These are phyloP conservation scores for Collybia nuda DNA, from an alignment of 768 basidiomycete species.

Conservation along the genomic window DNA sequence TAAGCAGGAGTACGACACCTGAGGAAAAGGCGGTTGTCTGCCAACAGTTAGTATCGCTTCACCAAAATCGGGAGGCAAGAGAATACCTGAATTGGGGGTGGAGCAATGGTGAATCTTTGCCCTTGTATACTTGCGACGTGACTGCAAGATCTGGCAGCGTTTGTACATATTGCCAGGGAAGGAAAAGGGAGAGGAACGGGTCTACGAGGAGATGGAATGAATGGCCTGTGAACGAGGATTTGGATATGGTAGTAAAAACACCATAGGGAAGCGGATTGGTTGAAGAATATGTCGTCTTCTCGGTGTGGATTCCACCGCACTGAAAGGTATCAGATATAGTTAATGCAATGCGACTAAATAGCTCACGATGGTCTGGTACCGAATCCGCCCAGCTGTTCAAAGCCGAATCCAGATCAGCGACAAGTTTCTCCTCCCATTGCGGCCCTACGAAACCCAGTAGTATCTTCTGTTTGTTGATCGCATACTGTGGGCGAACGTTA, in stretches of 20 bases:
- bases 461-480: slow-evolving; percentile 75
- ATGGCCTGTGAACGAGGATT: slow-evolving; percentile 77
- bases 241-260: slow-evolving; percentile 54
- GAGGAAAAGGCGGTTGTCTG: slow-evolving; percentile 44
- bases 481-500: slow-evolving; percentile 50
- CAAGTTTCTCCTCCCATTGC: slow-evolving; percentile 66
- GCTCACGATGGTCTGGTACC: slow-evolving; percentile 61
- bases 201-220: slow-evolving; percentile 60
- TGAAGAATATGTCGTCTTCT: slow-evolving; percentile 43
- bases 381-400: slow-evolving; percentile 69
- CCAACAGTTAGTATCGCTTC: background rate
- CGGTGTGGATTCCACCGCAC: slow-evolving; percentile 53
- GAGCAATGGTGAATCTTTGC: slow-evolving; percentile 25
- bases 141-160: slow-evolving; percentile 77
- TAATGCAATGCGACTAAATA: slow-evolving; percentile 17
- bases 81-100: slow-evolving; percentile 34
- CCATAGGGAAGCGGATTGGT: slow-evolving; percentile 62
- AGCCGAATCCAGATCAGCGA: slow-evolving; percentile 69
- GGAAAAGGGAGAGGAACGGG: slow-evolving; percentile 51
- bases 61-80: background rate
- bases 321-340: slow-evolving; percentile 10
- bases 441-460: slow-evolving; percentile 59
- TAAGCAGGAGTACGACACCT: slow-evolving; percentile 60
- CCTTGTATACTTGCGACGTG: slow-evolving; percentile 69
- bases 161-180: slow-evolving; percentile 73